phyloP scores from a whole-genome alignment of 305 asterid genomes.

The Fraxinus latifolia region DNA sequence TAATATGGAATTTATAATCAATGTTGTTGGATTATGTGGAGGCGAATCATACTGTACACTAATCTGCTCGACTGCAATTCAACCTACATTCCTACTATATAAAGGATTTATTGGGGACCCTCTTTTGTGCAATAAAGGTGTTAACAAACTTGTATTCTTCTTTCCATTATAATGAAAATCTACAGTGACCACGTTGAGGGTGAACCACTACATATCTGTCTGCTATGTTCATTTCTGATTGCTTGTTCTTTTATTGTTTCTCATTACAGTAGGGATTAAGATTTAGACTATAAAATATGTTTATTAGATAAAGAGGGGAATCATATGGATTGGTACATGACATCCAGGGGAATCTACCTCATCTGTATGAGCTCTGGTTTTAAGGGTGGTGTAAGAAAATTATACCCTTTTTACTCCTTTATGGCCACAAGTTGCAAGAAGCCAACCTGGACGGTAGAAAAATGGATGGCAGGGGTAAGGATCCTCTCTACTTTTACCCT shows the following conservation, averaged over 20 bases:
- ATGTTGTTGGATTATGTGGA: not conserved
- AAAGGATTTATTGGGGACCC: not conserved
- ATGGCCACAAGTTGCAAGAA: not conserved
- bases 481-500: not conserved
- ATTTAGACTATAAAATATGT: not conserved
- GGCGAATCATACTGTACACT: not conserved
- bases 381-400: not conserved
- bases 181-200: not conserved
- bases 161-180: not conserved
- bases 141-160: not conserved
- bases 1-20: not conserved
- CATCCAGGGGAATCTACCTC: not conserved
- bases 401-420: not conserved
- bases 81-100: not conserved
- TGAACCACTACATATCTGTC: not conserved
- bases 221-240: not conserved
- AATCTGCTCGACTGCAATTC: not conserved
- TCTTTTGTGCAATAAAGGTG: not conserved
- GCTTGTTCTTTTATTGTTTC: not conserved
- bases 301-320: not conserved
- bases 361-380: not conserved
- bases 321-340: not conserved
- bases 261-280: not conserved
- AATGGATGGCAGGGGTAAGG: not conserved
- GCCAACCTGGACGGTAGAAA: not conserved